phyloP scores from a whole-genome alignment of 768 basidiomycete species.

The Clathrus columnatus region DNA sequence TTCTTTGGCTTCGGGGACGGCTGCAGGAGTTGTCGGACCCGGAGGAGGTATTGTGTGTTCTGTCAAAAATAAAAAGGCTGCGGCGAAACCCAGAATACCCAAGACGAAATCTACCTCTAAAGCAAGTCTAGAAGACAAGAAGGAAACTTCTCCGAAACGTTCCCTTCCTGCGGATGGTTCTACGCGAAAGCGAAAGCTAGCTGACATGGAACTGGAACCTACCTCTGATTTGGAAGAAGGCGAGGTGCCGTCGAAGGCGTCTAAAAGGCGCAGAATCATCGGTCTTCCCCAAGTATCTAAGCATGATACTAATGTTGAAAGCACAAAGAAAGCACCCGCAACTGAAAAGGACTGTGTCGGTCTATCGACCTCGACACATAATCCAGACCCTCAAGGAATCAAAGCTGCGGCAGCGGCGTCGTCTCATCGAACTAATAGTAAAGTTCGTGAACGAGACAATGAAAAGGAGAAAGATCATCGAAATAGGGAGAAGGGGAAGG shows the following conservation, averaged over 20 bases:
- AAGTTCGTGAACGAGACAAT: no score
- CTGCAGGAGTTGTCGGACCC: slow-evolving; percentile 20
- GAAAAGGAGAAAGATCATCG: no score
- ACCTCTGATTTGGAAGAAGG: slow-evolving; percentile 6
- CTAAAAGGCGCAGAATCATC: slow-evolving; percentile 2
- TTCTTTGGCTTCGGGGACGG: neutral
- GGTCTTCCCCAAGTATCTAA: neutral
- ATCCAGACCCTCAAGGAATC: neutral
- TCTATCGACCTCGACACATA: no score
- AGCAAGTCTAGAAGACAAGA: neutral
- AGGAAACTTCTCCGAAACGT: neutral
- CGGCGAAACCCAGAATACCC: neutral
- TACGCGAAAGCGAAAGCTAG: neutral
- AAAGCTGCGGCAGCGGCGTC: no score
- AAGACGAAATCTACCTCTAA: neutral
- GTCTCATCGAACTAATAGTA: no score
- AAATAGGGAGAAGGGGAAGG: no score
- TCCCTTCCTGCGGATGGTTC: no score
- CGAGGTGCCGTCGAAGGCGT: neutral
- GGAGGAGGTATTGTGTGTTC: slow-evolving; percentile 28
- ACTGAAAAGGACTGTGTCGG: no score
- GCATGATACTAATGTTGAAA: no score
- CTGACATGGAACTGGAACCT: neutral
- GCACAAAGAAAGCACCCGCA: no score
- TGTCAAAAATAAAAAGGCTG: no score